Base-by-base conservation (phyloP, 306 rosid species). In the Fragaria vesca region DNA sequence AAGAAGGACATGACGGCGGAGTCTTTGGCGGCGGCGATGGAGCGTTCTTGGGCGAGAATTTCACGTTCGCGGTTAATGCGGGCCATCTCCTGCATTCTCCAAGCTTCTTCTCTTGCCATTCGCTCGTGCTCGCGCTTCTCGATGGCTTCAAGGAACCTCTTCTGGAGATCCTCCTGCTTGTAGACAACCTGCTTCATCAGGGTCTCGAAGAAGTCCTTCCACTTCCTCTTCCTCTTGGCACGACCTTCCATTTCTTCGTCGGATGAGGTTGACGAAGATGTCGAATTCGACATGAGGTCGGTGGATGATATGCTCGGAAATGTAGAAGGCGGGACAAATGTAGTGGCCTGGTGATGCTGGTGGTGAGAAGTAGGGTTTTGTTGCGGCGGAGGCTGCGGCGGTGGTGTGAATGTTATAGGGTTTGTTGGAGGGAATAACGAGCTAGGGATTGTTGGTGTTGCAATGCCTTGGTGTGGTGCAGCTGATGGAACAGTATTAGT, bases 141-240 rank as follows among this genome's bases (percentile, higher is more conserved):
- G 0, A 95, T 81, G 42, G 97, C 93, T 20, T 91, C 97, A 74
- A 95, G 74, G 86, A 95, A 95, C 55, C 86, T 89, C 84, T 73
- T 79, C 74, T 95, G 99, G 67, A 93, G 36, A 30, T 87, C 90
- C 79, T 95, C 99, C 55, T 95, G 99, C 74, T 91, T 93, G 76
- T 83, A 86, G 12, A 90, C 83, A 70, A 95, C 97, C 18, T 93
- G 93, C 82, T 85, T 90, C 88, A 90, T 90, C 12, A 95, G 67
- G 20, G 89, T 88, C 91, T 85, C 87, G 24, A 93, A 91, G 83
- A 95, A 95, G 72, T 90, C 96, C 87, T 88, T 91, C 99, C 97
- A 95, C 38, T 91, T 95, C 43, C 99, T 84, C 89, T 92, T 93
- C 82, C 88, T 75, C 86, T 84, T 91, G 13, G 75, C 66, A 57